Evolutionary conservation across 78 protist species (phyloP).

Genomic region (Tieghemostelium lacteum): DNA sequence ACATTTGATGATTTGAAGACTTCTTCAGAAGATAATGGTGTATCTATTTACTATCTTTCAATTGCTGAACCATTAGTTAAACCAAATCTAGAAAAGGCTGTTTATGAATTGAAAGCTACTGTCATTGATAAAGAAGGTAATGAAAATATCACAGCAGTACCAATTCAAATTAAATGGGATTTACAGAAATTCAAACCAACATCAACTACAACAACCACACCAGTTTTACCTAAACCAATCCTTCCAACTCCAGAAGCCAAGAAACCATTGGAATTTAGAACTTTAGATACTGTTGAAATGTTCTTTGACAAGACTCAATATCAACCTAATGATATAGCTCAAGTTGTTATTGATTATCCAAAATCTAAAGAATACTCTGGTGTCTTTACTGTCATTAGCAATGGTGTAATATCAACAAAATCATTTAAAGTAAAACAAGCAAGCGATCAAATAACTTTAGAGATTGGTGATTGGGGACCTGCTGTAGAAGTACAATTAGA

Average conservation of each 20-base stretch:
- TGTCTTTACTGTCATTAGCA: constrained; percentile 22
- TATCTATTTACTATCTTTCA: neutral
- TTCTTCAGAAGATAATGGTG: too few relatives aligned
- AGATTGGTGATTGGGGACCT: constrained; percentile 50
- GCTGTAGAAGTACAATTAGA: constrained; percentile 9
- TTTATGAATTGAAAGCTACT: constrained; percentile 13
- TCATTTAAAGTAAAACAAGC: neutral
- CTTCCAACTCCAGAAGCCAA: too few relatives aligned
- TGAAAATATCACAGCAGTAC: constrained; percentile 14
- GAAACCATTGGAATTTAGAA: neutral
- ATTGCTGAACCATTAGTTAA: constrained; percentile 4
- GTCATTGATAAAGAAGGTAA: constrained; percentile 13
- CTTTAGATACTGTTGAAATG: neutral
- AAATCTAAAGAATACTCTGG: neutral
- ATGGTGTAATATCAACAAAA: constrained; percentile 56
- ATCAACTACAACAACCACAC: neutral
- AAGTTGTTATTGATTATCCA: constrained; percentile 16
- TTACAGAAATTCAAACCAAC: constrained; percentile 1
- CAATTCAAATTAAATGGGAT: constrained; percentile 27
- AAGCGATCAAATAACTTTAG: neutral
- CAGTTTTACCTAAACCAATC: neutral
- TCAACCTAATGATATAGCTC: neutral
- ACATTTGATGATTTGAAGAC: neutral
- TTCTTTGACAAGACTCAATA: neutral
- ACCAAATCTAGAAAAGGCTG: constrained; percentile 1